These are phyloP conservation scores for Talaromyces borbonicus DNA, from an alignment of 495 filamentous ascomycete genomes.

Conservation along the genomic window DNA sequence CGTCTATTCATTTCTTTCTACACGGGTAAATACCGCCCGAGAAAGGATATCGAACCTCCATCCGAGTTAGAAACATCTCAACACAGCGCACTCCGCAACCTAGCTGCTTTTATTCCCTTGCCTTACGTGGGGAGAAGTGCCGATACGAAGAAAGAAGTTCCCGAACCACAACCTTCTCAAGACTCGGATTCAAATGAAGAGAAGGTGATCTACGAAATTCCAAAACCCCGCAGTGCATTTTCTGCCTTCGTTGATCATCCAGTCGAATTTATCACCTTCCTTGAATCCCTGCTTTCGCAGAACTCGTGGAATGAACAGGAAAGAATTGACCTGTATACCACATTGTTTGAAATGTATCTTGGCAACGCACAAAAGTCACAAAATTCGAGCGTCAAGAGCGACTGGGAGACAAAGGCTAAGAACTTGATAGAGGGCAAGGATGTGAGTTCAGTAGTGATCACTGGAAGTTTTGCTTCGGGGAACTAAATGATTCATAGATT, in stretches of 20 bases:
- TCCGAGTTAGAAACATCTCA: slow-evolving; percentile 44
- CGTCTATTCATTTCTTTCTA: slow-evolving; percentile 89
- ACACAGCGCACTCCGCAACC: slow-evolving; percentile 66
- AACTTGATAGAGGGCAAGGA: slow-evolving; percentile 66
- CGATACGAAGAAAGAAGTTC: slow-evolving; percentile 26
- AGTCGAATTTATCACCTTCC: slow-evolving; percentile 77
- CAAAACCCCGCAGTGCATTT: slow-evolving; percentile 84
- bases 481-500: slow-evolving; percentile 38
- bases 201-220: slow-evolving; percentile 34
- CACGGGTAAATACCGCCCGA: slow-evolving; percentile 70
- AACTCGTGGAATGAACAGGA: slow-evolving; percentile 58
- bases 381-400: slow-evolving; percentile 51
- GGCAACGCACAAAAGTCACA: slow-evolving; percentile 72
- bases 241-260: slow-evolving; percentile 94
- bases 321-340: slow-evolving; percentile 82
- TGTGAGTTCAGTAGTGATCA: slow-evolving; percentile 25
- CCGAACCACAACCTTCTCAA: slow-evolving; percentile 18
- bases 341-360: slow-evolving; percentile 95
- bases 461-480: background rate
- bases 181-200: slow-evolving; percentile 19
- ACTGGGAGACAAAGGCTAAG: slow-evolving; percentile 89
- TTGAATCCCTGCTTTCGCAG: slow-evolving; percentile 72
- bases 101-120: slow-evolving; percentile 72
- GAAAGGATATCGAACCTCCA: slow-evolving; percentile 48
- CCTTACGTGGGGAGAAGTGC: slow-evolving; percentile 67